Conservation (phyloP, 495 filamentous ascomycete species). For the Xylaria grammica region DNA sequence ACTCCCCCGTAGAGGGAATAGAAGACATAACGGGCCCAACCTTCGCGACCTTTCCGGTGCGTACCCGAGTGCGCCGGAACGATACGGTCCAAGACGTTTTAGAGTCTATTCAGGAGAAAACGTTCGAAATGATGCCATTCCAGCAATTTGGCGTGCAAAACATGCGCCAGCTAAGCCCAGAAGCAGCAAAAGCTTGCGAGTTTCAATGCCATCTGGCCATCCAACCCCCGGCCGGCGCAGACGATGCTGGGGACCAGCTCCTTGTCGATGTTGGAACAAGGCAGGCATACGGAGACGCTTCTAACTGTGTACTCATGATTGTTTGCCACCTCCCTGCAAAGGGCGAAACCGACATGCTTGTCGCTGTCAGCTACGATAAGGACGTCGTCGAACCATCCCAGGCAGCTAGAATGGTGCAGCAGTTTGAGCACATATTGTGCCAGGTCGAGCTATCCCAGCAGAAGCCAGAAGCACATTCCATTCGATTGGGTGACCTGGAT, state of each 20-base stretch:
- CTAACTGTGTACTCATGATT: background rate
- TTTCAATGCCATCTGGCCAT: conserved; percentile 37
- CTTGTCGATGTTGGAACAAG: background rate
- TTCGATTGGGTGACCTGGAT: conserved; percentile 7
- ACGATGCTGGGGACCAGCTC: background rate
- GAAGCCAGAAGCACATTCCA: background rate
- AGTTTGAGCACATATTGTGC: conserved; percentile 10
- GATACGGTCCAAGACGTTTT: conserved; percentile 6
- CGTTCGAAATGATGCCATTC: conserved; percentile 43
- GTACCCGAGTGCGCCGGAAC: conserved; percentile 34
- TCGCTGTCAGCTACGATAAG: conserved; percentile 7
- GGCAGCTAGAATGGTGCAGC: background rate
- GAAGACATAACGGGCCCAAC: conserved; percentile 50
- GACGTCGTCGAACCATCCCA: background rate
- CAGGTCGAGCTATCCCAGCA: background rate
- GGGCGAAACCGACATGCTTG: background rate
- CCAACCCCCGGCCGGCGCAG: background rate
- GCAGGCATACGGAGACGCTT: background rate
- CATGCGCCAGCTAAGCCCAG: conserved; percentile 30
- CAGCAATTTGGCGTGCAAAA: conserved; percentile 51
- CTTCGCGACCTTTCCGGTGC: conserved; percentile 63
- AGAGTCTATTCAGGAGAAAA: conserved; percentile 35
- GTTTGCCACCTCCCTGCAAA: conserved; percentile 4
- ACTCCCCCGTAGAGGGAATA: conserved; percentile 48
- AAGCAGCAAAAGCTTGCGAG: conserved; percentile 30